Conservation (phyloP, 352 stramenopile genomes). For the Lagenidium sp. region DNA sequence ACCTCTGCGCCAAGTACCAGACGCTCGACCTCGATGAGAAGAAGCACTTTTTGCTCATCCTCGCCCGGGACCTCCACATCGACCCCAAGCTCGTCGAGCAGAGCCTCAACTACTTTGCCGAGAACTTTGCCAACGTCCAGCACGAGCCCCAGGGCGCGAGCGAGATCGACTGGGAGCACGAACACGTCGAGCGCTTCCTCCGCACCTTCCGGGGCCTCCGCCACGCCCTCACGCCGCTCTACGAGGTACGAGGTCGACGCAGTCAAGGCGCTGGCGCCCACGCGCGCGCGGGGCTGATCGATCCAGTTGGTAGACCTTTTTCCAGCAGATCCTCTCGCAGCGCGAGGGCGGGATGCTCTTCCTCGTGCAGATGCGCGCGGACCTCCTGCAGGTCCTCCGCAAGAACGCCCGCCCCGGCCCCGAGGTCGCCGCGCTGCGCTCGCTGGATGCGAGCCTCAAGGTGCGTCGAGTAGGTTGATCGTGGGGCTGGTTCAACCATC, state of each 20-base stretch:
- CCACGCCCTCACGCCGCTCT: constrained; percentile 44
- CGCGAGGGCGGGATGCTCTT: constrained; percentile 77
- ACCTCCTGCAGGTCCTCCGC: constrained; percentile 52
- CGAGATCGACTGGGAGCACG: constrained; percentile 55
- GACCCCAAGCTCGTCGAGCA: constrained; percentile 40
- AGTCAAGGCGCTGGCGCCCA: constrained; percentile 1
- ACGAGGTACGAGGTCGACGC: constrained; percentile 28
- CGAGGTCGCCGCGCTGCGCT: constrained; percentile 46
- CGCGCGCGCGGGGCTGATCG: not conserved
- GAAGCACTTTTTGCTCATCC: constrained; percentile 70
- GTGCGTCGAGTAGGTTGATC: constrained; percentile 22
- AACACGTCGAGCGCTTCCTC: constrained; percentile 68
- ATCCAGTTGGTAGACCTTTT: constrained; percentile 42
- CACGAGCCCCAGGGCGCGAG: constrained; percentile 14
- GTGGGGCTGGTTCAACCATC: too few relatives aligned
- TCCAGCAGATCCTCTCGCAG: constrained; percentile 79
- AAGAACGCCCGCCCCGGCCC: constrained; percentile 29
- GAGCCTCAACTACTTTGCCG: constrained; percentile 38
- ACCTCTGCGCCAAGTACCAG: constrained; percentile 52
- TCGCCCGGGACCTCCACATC: constrained; percentile 66
- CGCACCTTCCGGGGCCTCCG: constrained; percentile 58
- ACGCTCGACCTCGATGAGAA: constrained; percentile 69
- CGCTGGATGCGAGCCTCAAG: constrained; percentile 68
- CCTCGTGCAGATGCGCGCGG: constrained; percentile 65
- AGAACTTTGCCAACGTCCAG: constrained; percentile 43